Percentiles rank a stretch among this genome's conserved stretches.
Evolutionary conservation across 1,139 yeast genomes (phyloP).

Genomic region (Kodamaea ohmeri): DNA sequence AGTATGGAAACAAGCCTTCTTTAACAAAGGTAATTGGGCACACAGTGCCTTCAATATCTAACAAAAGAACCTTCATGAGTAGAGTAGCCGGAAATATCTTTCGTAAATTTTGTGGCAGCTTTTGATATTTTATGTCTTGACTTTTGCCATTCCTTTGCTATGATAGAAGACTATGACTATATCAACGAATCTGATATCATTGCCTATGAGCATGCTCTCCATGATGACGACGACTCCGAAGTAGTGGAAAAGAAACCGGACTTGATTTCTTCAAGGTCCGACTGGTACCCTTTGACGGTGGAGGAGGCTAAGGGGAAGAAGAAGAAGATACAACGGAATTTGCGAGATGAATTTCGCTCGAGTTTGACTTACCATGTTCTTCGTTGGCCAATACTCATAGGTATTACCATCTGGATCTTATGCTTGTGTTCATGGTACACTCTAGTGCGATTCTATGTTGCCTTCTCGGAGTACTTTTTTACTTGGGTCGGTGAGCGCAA

Average conservation of each 20-base stretch:
- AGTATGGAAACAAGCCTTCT: constrained; percentile 59
- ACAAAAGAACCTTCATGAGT: constrained; percentile 13
- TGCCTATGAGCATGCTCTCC: constrained; percentile 41
- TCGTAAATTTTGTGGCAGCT: too few species aligned
- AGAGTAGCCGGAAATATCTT: too few species aligned
- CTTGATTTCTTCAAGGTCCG: constrained; percentile 57
- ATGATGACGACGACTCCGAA: constrained; percentile 16
- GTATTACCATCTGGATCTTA: constrained; percentile 53
- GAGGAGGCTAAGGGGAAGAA: constrained; percentile 8
- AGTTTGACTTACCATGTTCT: constrained; percentile 53
- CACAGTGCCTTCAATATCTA: constrained; percentile 87
- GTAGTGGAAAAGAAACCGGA: constrained; percentile 18
- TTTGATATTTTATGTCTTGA: too few species aligned
- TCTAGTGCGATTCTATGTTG: constrained; percentile 57
- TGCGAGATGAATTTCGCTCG: constrained; percentile 43
- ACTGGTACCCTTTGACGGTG: constrained; percentile 62
- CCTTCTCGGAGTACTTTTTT: constrained; percentile 56
- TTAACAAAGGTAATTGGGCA: constrained; percentile 89
- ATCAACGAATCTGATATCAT: constrained; percentile 38
- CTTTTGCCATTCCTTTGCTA: neutral
- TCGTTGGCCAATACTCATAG: constrained; percentile 62
- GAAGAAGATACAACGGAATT: constrained; percentile 7
- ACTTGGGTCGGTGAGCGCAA: constrained; percentile 62
- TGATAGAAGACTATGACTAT: constrained; percentile 29
- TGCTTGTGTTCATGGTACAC: constrained; percentile 51